Evolutionary conservation across 2,329 filamentous ascomycete genomes (phyloP).

Genomic region (Dendryphion nanum): DNA sequence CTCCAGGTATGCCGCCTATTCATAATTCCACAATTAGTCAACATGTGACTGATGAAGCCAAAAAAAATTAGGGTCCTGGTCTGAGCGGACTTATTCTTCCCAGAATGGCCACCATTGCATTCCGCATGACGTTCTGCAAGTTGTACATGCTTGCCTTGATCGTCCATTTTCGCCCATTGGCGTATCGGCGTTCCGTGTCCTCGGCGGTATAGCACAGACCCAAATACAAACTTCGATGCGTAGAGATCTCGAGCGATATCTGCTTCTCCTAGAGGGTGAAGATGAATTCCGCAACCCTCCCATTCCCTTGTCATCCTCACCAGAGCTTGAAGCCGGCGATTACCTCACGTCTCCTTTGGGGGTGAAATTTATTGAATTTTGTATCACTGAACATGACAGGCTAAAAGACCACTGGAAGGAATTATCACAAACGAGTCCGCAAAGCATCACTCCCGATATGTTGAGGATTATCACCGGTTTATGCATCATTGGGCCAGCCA

Average conservation of each 20-base stretch:
- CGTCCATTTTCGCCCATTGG: slow-evolving; percentile 29
- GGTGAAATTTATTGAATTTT: slow-evolving; percentile 47
- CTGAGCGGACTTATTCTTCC: slow-evolving; percentile 66
- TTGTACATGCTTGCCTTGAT: slow-evolving; percentile 71
- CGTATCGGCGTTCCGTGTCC: slow-evolving; percentile 29
- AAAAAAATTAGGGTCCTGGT: slow-evolving; percentile 39
- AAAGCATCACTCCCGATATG: slow-evolving; percentile 50
- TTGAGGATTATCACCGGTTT: slow-evolving; percentile 51
- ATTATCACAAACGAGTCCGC: slow-evolving; percentile 41
- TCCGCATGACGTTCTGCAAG: slow-evolving; percentile 63
- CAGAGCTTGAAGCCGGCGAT: no score
- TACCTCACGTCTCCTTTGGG: no score
- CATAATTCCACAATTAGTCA: no score
- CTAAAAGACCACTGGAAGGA: slow-evolving; percentile 46
- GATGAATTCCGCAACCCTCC: not conserved
- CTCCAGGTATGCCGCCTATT: slow-evolving; percentile 61
- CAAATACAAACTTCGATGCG: slow-evolving; percentile 44
- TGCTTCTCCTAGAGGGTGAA: slow-evolving; percentile 42
- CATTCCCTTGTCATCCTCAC: no score
- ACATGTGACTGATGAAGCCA: no score
- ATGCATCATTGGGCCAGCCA: slow-evolving; percentile 44
- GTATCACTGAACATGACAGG: slow-evolving; percentile 46
- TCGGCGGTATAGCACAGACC: slow-evolving; percentile 44
- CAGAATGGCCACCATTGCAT: slow-evolving; percentile 63
- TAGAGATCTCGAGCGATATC: slow-evolving; percentile 47